Percentiles rank a stretch among this genome's conserved stretches.
Evolutionary conservation across 208 protist genomes (phyloP).

Genomic region (Naegleria lovaniensis): DNA sequence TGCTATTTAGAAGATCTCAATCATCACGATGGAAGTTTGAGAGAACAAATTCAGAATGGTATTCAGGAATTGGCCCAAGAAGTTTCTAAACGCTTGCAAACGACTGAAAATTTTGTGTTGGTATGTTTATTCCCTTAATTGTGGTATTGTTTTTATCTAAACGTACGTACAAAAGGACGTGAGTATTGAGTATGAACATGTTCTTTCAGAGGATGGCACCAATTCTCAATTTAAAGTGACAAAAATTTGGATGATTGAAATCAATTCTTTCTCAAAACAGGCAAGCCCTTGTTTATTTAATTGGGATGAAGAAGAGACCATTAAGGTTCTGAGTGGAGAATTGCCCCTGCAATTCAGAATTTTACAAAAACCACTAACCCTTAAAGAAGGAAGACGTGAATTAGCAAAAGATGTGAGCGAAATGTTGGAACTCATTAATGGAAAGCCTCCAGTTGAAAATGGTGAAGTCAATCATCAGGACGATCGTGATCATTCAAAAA

Average conservation of each 20-base stretch:
- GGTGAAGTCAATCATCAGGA: background rate
- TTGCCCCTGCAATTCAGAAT: background rate
- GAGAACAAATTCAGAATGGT: background rate
- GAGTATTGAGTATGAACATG: background rate
- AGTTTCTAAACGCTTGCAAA: background rate
- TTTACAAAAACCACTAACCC: background rate
- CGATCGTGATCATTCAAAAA: background rate
- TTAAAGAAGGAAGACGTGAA: background rate
- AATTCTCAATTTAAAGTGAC: background rate
- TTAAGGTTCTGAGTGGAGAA: background rate
- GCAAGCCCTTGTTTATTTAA: background rate
- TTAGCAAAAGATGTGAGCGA: background rate
- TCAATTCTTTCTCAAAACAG: background rate
- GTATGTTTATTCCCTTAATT: too few species aligned
- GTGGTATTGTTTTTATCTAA: too few species aligned
- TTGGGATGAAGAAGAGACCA: background rate
- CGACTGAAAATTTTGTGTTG: background rate
- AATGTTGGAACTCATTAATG: background rate
- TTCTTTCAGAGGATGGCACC: background rate
- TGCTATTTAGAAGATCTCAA: background rate
- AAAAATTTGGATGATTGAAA: background rate
- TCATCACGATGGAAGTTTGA: background rate
- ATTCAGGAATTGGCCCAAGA: background rate
- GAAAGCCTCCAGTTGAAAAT: background rate
- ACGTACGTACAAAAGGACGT: background rate